phyloP scores from a whole-genome alignment of 2,329 filamentous ascomycete species.

The Aspergillus uvarum region DNA sequence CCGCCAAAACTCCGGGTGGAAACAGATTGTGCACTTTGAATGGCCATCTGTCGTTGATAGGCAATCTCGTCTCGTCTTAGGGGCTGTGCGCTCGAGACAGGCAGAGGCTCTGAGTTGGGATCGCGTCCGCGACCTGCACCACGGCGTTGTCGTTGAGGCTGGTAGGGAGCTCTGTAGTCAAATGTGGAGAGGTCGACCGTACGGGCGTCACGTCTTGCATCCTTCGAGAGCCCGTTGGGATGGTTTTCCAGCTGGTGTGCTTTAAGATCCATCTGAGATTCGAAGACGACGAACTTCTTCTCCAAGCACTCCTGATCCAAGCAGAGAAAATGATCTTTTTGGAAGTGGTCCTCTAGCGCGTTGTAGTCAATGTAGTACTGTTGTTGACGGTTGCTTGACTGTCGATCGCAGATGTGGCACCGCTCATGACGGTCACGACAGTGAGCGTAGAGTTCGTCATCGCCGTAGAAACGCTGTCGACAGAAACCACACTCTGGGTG shows the following conservation, averaged over 20 bases:
- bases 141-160: conserved; percentile 59
- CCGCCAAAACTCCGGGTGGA: conserved; percentile 81
- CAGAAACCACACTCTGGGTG: conserved; percentile 96
- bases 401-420: conserved; percentile 88
- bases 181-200: conserved; percentile 86
- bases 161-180: conserved; percentile 72
- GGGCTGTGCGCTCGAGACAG: conserved; percentile 74
- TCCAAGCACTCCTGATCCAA: conserved; percentile 83
- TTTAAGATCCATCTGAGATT: conserved; percentile 90
- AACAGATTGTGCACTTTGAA: conserved; percentile 81
- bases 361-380: conserved; percentile 93
- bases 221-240: conserved; percentile 75
- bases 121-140: conserved; percentile 72
- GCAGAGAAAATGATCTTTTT: conserved; percentile 82
- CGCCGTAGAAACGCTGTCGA: conserved; percentile 86
- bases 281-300: conserved; percentile 97
- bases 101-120: conserved; percentile 78
- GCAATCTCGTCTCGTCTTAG: conserved; percentile 83
- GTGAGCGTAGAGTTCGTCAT: conserved; percentile 91
- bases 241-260: conserved; percentile 87
- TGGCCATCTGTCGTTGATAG: conserved; percentile 86
- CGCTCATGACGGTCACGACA: conserved; percentile 92
- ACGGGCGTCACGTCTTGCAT: conserved; percentile 77
- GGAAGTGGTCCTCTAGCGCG: conserved; percentile 81
- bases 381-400: conserved; percentile 62